Evolutionary conservation across 78 protist species (phyloP).

Genomic region (Dictyostelium citrinum): DNA sequence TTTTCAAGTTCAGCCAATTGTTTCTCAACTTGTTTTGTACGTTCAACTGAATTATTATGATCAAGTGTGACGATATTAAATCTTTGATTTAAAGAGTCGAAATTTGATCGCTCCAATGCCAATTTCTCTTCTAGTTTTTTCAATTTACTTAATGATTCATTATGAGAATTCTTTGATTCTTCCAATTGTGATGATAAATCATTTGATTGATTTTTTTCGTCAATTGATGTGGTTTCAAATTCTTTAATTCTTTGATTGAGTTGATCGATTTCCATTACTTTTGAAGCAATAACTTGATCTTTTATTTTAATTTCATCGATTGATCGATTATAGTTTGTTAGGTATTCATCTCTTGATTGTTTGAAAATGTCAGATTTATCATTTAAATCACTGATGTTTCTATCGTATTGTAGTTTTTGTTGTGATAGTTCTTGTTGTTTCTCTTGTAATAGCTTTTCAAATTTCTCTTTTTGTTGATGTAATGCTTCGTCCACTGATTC

Average conservation of each 20-base stretch:
- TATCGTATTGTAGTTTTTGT: not conserved
- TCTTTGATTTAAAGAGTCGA: slow-evolving; percentile 29
- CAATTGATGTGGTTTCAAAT: not conserved
- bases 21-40: not conserved
- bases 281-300: slow-evolving; percentile 1
- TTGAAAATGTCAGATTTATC: slow-evolving; percentile 39
- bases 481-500: not conserved
- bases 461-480: not conserved
- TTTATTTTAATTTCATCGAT: slow-evolving; percentile 18
- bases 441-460: slow-evolving; percentile 16
- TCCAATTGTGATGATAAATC: not conserved
- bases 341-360: slow-evolving; percentile 45
- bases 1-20: not conserved
- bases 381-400: not conserved
- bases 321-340: not conserved
- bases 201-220: not conserved
- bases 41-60: not conserved
- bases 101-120: slow-evolving; percentile 21
- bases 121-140: slow-evolving; percentile 36
- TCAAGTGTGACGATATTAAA: slow-evolving; percentile 8
- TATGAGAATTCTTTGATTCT: not conserved
- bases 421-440: not conserved
- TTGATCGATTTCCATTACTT: not conserved
- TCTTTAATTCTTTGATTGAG: not conserved
- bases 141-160: not conserved